Conservation (phyloP, 129 eudicot species). For the Erigeron canadensis region DNA sequence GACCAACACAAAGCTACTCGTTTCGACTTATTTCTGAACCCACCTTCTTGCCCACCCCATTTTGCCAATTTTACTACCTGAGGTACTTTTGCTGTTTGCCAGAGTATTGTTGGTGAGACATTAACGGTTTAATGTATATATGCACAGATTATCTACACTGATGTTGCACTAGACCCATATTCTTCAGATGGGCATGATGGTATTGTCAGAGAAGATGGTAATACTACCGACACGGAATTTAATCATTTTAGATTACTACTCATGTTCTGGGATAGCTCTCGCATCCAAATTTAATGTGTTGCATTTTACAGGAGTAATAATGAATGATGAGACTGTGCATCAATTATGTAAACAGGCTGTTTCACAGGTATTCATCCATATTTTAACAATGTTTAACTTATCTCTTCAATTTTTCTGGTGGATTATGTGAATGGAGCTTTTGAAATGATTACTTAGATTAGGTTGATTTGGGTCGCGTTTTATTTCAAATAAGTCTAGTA, state of each 20-base stretch:
- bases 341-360: slow-evolving; percentile 98
- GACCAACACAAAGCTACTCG: no score
- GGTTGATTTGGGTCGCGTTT: no score
- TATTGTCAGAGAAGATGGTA: slow-evolving; percentile 99
- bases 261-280: neutral
- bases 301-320: slow-evolving; percentile 74
- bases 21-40: no score
- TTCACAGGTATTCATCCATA: slow-evolving; percentile 61
- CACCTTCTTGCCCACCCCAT: neutral
- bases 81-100: neutral
- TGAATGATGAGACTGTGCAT: slow-evolving; percentile 97
- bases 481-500: no score
- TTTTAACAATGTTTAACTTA: neutral
- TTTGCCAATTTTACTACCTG: neutral
- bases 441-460: neutral
- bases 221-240: slow-evolving; percentile 5
- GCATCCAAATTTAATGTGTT: slow-evolving; percentile 8
- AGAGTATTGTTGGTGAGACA: neutral
- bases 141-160: slow-evolving; percentile 82
- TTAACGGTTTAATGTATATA: slow-evolving; percentile 16
- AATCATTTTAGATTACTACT: neutral
- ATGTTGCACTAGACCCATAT: slow-evolving; percentile 98
- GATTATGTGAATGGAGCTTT: neutral
- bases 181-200: slow-evolving; percentile 99
- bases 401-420: neutral